Percentiles rank a stretch among this genome's conserved stretches.
phyloP scores from a whole-genome alignment of 148 eudicot genomes.

The Cornus suecica region DNA sequence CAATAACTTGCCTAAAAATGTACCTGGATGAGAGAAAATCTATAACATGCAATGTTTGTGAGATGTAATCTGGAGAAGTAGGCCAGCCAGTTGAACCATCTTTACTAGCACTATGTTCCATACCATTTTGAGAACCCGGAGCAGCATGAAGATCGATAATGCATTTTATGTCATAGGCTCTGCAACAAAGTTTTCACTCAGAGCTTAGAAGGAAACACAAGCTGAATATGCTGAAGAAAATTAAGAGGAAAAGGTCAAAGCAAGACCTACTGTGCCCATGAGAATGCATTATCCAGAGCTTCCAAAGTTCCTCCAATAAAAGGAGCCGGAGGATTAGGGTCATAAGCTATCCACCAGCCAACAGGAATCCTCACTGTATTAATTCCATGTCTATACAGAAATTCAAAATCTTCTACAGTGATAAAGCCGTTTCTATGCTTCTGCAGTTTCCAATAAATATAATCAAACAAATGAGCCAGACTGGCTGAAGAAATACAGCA shows the following conservation, averaged over 20 bases:
- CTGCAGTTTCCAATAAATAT: slow-evolving; percentile 43
- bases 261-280: slow-evolving; percentile 78
- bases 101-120: slow-evolving; percentile 84
- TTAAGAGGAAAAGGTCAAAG: slow-evolving; percentile 9
- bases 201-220: slow-evolving; percentile 11
- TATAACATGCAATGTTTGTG: slow-evolving; percentile 54
- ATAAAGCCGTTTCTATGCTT: slow-evolving; percentile 66
- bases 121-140: slow-evolving; percentile 85
- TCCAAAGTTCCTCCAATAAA: slow-evolving; percentile 65
- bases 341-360: slow-evolving; percentile 94
- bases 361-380: slow-evolving; percentile 89
- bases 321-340: slow-evolving; percentile 81
- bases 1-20: neutral
- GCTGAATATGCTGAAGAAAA: neutral
- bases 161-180: slow-evolving; percentile 68
- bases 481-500: neutral
- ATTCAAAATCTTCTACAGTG: slow-evolving; percentile 59
- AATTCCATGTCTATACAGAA: slow-evolving; percentile 57
- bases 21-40: slow-evolving; percentile 79
- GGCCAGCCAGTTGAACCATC: slow-evolving; percentile 79
- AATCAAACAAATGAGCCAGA: slow-evolving; percentile 6
- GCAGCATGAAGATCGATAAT: slow-evolving; percentile 87
- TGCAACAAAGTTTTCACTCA: slow-evolving; percentile 22
- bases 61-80: slow-evolving; percentile 48
- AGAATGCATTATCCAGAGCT: slow-evolving; percentile 76